phyloP scores from a whole-genome alignment of 306 rosid species.

The Rosa persica region DNA sequence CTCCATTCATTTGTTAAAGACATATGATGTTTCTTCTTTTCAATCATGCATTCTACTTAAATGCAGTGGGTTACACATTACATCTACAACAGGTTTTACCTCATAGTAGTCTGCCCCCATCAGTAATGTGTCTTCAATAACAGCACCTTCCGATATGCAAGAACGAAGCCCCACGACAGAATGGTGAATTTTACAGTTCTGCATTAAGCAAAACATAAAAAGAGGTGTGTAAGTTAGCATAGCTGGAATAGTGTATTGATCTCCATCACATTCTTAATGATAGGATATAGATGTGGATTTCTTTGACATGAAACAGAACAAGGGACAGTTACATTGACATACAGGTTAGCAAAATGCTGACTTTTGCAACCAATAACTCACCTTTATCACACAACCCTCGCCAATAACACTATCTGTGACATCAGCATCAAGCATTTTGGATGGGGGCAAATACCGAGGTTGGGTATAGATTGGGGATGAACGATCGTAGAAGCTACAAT shows the following conservation, averaged over 20 bases:
- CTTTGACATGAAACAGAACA: neutral
- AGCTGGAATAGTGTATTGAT: conserved; percentile 11
- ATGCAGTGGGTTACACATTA: neutral
- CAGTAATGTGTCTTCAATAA: conserved; percentile 86
- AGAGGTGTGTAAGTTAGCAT: conserved; percentile 14
- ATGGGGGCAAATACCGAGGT: conserved; percentile 95
- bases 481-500: conserved; percentile 88
- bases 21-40: neutral
- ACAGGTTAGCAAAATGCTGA: conserved; percentile 7
- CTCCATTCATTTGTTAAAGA: neutral
- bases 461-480: conserved; percentile 99
- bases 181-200: conserved; percentile 98
- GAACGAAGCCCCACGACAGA: conserved; percentile 95
- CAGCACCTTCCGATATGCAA: conserved; percentile 95
- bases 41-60: neutral
- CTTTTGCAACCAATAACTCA: conserved; percentile 22
- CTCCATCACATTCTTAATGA: neutral
- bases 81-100: conserved; percentile 42
- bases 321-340: conserved; percentile 7
- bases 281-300: neutral
- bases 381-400: conserved; percentile 99
- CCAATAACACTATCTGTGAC: conserved; percentile 97
- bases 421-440: conserved; percentile 99
- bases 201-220: conserved; percentile 16
- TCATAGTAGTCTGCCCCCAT: conserved; percentile 99